These are phyloP conservation scores for Spergularia azorica DNA, from an alignment of 179 eudicot genomes.

Conservation along the genomic window DNA sequence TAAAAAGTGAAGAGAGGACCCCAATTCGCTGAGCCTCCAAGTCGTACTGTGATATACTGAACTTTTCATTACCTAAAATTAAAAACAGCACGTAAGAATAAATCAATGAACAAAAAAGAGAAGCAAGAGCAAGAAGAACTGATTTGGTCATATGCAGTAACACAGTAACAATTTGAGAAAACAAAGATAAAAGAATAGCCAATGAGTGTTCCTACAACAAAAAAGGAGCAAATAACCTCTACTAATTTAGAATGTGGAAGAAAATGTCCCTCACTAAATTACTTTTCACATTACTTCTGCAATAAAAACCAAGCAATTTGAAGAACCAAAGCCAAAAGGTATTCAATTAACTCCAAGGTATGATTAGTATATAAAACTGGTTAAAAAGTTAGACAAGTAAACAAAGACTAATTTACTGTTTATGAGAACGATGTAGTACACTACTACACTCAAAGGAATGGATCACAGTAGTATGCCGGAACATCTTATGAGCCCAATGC, in stretches of 20 bases:
- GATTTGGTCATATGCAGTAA: background rate
- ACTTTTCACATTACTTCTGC: too few species aligned
- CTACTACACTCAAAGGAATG: background rate
- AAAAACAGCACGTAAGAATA: conserved; percentile 3
- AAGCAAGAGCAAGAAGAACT: background rate
- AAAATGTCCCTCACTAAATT: too few species aligned
- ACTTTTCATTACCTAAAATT: conserved; percentile 35
- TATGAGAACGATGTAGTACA: too few species aligned
- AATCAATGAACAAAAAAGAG: background rate
- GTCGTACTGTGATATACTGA: conserved; percentile 36
- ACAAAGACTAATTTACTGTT: too few species aligned
- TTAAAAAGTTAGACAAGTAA: too few species aligned
- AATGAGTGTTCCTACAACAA: background rate
- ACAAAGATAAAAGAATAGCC: background rate
- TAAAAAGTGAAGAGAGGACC: conserved; percentile 55
- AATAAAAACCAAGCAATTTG: background rate
- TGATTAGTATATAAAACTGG: too few species aligned
- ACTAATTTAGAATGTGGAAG: too few species aligned
- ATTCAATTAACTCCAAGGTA: background rate
- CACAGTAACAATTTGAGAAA: background rate
- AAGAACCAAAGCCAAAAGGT: background rate
- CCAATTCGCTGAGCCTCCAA: conserved; percentile 37
- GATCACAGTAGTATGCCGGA: conserved; percentile 2
- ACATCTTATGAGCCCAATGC: too few species aligned
- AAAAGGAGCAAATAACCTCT: background rate